A percentile compares a stretch with the other conserved stretches of the same genome.
Evolutionary conservation across 2,329 filamentous ascomycete genomes (phyloP).

Genomic region (Epichloe gansuensis): DNA sequence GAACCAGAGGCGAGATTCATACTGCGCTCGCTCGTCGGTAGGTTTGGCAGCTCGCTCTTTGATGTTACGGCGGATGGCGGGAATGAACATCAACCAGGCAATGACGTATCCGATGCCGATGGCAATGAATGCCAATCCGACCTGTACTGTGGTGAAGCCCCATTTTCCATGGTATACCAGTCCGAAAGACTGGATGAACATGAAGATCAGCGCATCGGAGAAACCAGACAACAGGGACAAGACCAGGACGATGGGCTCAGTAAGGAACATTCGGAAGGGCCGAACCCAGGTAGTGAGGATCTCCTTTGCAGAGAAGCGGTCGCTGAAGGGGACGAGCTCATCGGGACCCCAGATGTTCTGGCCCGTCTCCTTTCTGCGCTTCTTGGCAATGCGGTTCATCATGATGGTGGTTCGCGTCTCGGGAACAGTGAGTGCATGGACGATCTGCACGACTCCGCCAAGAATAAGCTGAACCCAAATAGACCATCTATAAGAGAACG

Average conservation of each 20-base stretch:
- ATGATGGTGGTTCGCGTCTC: constrained; percentile 67
- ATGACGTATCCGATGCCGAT: constrained; percentile 55
- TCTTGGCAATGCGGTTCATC: constrained; percentile 69
- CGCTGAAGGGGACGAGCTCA: constrained; percentile 49
- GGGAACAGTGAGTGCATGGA: constrained; percentile 58
- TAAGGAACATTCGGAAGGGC: constrained; percentile 61
- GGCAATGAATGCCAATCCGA: constrained; percentile 51
- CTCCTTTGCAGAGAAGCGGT: constrained; percentile 46
- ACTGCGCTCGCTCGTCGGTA: constrained; percentile 47
- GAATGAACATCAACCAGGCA: constrained; percentile 46
- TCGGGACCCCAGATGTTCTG: constrained; percentile 59
- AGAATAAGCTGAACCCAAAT: constrained; percentile 83
- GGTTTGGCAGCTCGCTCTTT: constrained; percentile 36
- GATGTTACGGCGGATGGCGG: constrained; percentile 41
- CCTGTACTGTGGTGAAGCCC: constrained; percentile 42
- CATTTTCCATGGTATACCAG: constrained; percentile 54
- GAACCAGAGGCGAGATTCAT: constrained; percentile 54
- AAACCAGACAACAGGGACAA: constrained; percentile 61
- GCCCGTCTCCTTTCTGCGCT: constrained; percentile 46
- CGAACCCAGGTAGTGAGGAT: constrained; percentile 44
- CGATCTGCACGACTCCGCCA: constrained; percentile 52
- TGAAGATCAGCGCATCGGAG: constrained; percentile 64
- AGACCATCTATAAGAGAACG: constrained; percentile 35
- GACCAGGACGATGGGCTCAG: constrained; percentile 60
- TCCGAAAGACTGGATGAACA: constrained; percentile 59